Conservation (phyloP, 805 yeast genomes). For the Osmozyma mogii region DNA sequence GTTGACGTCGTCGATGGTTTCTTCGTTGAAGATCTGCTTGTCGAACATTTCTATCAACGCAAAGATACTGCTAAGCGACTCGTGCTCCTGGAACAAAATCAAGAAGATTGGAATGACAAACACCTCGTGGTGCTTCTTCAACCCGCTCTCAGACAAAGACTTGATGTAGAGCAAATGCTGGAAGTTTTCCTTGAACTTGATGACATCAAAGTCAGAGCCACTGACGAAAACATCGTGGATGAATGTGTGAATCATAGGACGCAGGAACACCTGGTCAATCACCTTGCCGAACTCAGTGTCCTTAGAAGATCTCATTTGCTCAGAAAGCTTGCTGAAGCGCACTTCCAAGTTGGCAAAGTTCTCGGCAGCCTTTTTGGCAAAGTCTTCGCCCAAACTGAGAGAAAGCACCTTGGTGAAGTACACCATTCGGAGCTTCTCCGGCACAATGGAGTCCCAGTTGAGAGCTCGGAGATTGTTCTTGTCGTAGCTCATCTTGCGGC, state of each 20-base stretch:
- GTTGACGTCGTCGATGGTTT: slow-evolving; percentile 20
- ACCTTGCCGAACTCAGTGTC: slow-evolving; percentile 25
- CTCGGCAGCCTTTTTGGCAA: slow-evolving; percentile 9
- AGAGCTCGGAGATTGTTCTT: slow-evolving; percentile 25
- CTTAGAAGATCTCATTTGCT: slow-evolving; percentile 21
- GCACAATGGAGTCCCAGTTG: slow-evolving; percentile 31
- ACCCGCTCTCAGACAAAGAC: slow-evolving; percentile 29
- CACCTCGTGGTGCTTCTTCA: slow-evolving; percentile 31
- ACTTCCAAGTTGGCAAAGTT: slow-evolving; percentile 14
- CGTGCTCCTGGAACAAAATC: slow-evolving; percentile 18
- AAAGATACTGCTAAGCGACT: slow-evolving; percentile 19
- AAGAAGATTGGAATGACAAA: slow-evolving; percentile 32
- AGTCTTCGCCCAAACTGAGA: slow-evolving; percentile 10
- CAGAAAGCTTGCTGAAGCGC: slow-evolving; percentile 19
- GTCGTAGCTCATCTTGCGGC: slow-evolving; percentile 18
- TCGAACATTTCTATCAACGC: slow-evolving; percentile 27
- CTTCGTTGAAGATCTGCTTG: slow-evolving; percentile 22
- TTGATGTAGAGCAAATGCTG: slow-evolving; percentile 27
- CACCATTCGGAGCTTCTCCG: slow-evolving; percentile 18
- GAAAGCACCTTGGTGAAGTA: slow-evolving; percentile 21
- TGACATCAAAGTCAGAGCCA: slow-evolving; percentile 6
- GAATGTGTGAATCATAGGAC: slow-evolving; percentile 24
- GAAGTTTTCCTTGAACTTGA: slow-evolving; percentile 18
- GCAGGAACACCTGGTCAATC: slow-evolving; percentile 16
- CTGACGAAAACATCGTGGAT: slow-evolving; percentile 7